Base-by-base conservation (phyloP, 306 rosid genomes). In the Mimosa bimucronata region DNA sequence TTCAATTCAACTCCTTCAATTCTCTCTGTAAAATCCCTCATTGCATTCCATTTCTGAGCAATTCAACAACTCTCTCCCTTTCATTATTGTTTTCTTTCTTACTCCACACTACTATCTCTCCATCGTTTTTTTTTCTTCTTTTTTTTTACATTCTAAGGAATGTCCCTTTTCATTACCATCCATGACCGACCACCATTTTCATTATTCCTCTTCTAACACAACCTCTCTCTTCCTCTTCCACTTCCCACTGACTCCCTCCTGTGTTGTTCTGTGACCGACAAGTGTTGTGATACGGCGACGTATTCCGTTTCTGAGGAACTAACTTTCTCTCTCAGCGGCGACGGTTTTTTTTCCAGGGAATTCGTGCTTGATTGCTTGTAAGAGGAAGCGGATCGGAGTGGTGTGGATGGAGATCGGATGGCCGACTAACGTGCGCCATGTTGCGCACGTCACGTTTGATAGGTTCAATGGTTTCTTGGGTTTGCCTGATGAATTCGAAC, bases 381-480 rank as follows among this genome's bases (percentile, higher is more conserved):
- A 10, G 14, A 44, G 48, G 14, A 9, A 9, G 14, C 8, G 14
- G 14, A 12, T 2, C 15, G 14, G 48, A 44, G 3, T 12, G 48
- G 14, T 3, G 80, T 88, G 41, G 85, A 91, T 91, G 97, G 89
- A 95, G 76, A 95, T 95, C 52, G 88, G 98, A 3, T 83, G 84
- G 86, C 98, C 98, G 0, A 91, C 94, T 65, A 74, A 95, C 66
- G 98, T 95, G 30, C 98, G 91, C 73, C 98, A 95, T 80, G 97
- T 95, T 38, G 92, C 98, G 3, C 98, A 95, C 83, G 98, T 95
- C 55, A 95, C 98, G 65, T 95, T 92, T 70, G 98, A 94, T 53
- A 81, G 97, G 80, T 94, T 92, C 85, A 89, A 90, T 85, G 98
- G 98, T 25, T 95, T 95, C 92, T 87, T 92, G 87, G 98, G 98